Percentiles rank a stretch among this genome's conserved stretches.
Evolutionary conservation across 1,284 basidiomycete species (phyloP).

Genomic region (Mycosarcoma maydis): DNA sequence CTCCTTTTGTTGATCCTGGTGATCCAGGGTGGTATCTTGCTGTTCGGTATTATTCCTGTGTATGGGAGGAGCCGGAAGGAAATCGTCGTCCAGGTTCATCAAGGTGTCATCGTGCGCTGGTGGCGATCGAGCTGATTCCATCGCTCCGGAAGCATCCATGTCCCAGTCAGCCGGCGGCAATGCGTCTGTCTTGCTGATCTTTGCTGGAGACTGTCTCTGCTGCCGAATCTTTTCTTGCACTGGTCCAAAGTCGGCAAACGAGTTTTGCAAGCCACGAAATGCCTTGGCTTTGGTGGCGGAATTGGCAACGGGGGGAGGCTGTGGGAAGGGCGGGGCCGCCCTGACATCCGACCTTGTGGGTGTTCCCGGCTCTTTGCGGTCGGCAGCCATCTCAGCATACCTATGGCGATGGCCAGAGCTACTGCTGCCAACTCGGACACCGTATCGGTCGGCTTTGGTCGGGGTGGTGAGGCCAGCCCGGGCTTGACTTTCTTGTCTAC

Average conservation of each 20-base stretch:
- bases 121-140: neutral
- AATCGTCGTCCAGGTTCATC: slow-evolving; percentile 10
- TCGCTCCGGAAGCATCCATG: slow-evolving; percentile 8
- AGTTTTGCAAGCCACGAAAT: slow-evolving; percentile 39
- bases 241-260: slow-evolving; percentile 41
- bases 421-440: slow-evolving; percentile 16
- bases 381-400: slow-evolving; percentile 5
- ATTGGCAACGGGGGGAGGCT: slow-evolving; percentile 8
- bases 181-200: neutral
- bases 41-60: neutral
- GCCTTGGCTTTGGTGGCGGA: slow-evolving; percentile 30
- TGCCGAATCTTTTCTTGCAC: slow-evolving; percentile 37
- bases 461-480: slow-evolving; percentile 43
- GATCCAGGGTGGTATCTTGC: neutral
- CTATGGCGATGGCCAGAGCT: slow-evolving; percentile 31
- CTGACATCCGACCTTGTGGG: slow-evolving; percentile 32
- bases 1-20: slow-evolving; percentile 5
- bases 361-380: slow-evolving; percentile 31
- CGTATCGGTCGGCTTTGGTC: slow-evolving; percentile 26
- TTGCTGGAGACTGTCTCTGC: slow-evolving; percentile 21
- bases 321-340: slow-evolving; percentile 14
- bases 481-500: slow-evolving; percentile 39
- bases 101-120: slow-evolving; percentile 11
- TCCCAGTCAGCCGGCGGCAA: slow-evolving; percentile 34
- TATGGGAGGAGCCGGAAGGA: neutral